Evolutionary conservation across 176 grass and related monocot species (phyloP).

Genomic region (Themeda triandra): DNA sequence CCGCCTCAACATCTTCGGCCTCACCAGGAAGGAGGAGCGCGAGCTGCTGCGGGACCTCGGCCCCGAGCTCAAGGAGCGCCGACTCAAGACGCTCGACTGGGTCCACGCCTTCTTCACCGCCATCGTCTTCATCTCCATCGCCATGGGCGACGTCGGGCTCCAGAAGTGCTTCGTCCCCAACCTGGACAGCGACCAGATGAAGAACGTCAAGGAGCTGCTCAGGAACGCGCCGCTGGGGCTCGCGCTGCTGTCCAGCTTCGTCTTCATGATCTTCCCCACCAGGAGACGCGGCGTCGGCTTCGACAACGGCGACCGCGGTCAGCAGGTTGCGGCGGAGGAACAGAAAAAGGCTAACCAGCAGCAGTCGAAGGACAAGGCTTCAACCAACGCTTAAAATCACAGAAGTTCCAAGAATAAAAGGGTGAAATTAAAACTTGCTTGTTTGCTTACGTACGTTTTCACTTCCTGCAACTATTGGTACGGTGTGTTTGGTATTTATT

Average conservation of each 20-base stretch:
- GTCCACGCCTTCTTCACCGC: neutral
- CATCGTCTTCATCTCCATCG: neutral
- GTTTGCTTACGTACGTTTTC: too few relatives aligned
- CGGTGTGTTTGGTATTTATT: too few relatives aligned
- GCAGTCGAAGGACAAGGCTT: too few relatives aligned
- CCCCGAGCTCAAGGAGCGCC: neutral
- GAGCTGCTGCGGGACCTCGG: neutral
- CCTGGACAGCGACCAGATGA: neutral
- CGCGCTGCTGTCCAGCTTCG: neutral
- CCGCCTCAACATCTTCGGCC: neutral
- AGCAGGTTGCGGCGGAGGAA: too few relatives aligned
- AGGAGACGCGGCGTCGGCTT: neutral
- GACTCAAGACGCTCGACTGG: neutral
- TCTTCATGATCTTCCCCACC: conserved; percentile 7
- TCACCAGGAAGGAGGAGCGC: neutral
- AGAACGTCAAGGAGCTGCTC: neutral
- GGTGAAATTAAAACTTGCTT: too few relatives aligned
- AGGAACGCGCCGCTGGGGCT: neutral
- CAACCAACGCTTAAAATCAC: too few relatives aligned
- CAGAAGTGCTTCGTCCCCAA: neutral
- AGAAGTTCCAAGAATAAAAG: too few relatives aligned
- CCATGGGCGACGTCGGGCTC: neutral
- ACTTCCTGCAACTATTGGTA: too few relatives aligned
- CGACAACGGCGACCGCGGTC: neutral
- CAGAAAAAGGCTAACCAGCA: too few relatives aligned